A percentile compares a stretch with the other conserved stretches of the same genome.
phyloP scores from a whole-genome alignment of 2,329 filamentous ascomycete genomes.

The Curvularia spicifera region DNA sequence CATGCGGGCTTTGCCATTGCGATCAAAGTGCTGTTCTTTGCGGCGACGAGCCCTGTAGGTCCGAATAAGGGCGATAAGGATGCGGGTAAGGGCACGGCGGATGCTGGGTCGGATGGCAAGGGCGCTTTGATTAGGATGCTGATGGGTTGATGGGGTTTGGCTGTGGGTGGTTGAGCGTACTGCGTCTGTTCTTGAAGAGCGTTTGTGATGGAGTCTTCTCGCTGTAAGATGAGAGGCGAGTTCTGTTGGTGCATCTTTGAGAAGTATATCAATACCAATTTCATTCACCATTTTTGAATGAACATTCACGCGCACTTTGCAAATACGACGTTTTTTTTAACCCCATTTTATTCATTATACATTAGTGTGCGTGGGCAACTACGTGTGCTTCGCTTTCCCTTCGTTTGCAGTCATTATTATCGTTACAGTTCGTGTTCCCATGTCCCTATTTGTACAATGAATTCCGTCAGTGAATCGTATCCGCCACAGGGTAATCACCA shows the following conservation, averaged over 20 bases:
- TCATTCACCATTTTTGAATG: background rate
- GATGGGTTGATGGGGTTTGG: conserved; percentile 1
- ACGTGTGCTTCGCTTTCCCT: too few relatives aligned
- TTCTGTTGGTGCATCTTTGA: too few relatives aligned
- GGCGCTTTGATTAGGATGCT: conserved; percentile 24
- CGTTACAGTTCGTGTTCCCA: too few relatives aligned
- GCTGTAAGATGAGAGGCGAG: background rate
- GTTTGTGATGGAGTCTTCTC: background rate
- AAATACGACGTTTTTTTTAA: too few relatives aligned
- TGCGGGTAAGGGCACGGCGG: conserved; percentile 19
- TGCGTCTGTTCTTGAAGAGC: background rate
- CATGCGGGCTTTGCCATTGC: conserved; percentile 90
- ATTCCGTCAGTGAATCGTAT: too few relatives aligned
- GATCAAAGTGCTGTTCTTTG: conserved; percentile 97
- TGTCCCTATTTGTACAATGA: too few relatives aligned
- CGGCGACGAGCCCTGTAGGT: conserved; percentile 57
- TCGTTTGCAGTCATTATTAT: too few relatives aligned
- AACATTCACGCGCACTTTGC: too few relatives aligned
- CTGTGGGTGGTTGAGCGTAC: background rate
- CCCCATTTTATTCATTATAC: too few relatives aligned
- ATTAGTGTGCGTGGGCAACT: too few relatives aligned
- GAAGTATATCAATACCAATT: background rate
- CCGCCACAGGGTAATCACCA: too few relatives aligned
- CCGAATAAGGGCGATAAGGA: conserved; percentile 35
- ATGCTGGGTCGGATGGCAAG: conserved; percentile 15